Conservation (phyloP, 306 rosid species). For the Fragaria nilgerrensis region DNA sequence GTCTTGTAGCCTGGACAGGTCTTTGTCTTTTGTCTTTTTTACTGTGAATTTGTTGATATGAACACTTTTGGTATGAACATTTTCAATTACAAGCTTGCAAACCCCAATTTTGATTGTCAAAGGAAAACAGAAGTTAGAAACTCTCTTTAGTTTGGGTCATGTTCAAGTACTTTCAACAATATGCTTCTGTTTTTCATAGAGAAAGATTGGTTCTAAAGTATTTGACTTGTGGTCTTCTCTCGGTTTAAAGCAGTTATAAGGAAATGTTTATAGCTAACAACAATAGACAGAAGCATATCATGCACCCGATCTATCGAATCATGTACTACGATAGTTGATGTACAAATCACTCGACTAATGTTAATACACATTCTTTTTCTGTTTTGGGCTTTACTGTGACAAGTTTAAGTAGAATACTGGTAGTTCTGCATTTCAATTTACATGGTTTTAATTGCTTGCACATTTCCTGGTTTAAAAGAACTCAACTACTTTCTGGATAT, state of each 20-base stretch:
- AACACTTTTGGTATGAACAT: neutral
- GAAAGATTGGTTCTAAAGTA: neutral
- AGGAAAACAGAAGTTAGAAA: neutral
- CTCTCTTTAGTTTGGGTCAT: neutral
- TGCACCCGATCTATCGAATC: neutral
- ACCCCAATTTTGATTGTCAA: neutral
- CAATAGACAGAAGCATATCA: neutral
- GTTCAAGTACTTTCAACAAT: neutral
- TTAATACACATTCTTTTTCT: neutral
- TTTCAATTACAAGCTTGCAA: neutral
- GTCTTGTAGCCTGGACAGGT: constrained; percentile 51
- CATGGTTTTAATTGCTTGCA: neutral
- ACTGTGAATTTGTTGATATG: no score
- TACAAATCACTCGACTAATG: neutral
- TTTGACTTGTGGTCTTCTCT: neutral
- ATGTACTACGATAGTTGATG: neutral
- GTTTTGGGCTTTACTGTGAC: neutral
- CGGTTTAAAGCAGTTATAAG: neutral
- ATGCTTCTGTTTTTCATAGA: neutral
- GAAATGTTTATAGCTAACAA: neutral
- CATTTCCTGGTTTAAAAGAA: neutral
- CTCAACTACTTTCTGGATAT: neutral
- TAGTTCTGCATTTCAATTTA: neutral
- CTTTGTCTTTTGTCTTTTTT: neutral
- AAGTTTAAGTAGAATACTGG: neutral